Evolutionary conservation across 1,284 basidiomycete genomes (phyloP).

Genomic region (Ceratobasidium sp.): DNA sequence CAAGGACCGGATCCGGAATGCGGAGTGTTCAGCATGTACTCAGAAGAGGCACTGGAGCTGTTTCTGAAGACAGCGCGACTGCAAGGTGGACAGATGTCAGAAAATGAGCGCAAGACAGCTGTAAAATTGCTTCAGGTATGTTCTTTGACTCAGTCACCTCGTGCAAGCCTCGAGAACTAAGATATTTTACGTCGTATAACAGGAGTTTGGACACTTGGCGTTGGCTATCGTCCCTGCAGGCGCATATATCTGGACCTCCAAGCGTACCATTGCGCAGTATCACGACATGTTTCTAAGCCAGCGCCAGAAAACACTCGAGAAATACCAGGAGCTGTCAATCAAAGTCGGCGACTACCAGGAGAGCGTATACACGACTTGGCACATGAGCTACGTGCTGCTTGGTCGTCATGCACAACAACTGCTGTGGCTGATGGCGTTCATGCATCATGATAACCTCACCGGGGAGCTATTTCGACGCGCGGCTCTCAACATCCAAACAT

Average conservation of each 20-base stretch:
- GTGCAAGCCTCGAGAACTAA: too few relatives aligned
- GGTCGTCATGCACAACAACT: background rate
- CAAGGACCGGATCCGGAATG: background rate
- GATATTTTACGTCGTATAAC: background rate
- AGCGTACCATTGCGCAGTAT: background rate
- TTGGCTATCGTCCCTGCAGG: slow-evolving; percentile 43
- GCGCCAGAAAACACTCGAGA: background rate
- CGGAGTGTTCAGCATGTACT: background rate
- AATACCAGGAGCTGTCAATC: background rate
- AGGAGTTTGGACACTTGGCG: slow-evolving; percentile 32
- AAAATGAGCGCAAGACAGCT: background rate
- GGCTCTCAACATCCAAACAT: background rate
- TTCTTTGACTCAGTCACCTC: background rate
- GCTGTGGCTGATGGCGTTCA: slow-evolving; percentile 10
- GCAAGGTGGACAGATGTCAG: background rate
- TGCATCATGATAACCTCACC: background rate
- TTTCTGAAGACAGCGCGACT: background rate
- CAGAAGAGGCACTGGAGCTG: slow-evolving; percentile 3
- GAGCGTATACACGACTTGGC: slow-evolving; percentile 34
- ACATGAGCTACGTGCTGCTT: slow-evolving; percentile 12
- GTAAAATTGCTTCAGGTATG: background rate
- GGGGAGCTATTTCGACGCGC: slow-evolving; percentile 17
- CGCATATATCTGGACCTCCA: slow-evolving; percentile 1
- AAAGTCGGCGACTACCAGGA: slow-evolving; percentile 18
- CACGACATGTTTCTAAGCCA: background rate